phyloP scores from a whole-genome alignment of 495 filamentous ascomycete genomes.

The Beverwykella pulmonaria region DNA sequence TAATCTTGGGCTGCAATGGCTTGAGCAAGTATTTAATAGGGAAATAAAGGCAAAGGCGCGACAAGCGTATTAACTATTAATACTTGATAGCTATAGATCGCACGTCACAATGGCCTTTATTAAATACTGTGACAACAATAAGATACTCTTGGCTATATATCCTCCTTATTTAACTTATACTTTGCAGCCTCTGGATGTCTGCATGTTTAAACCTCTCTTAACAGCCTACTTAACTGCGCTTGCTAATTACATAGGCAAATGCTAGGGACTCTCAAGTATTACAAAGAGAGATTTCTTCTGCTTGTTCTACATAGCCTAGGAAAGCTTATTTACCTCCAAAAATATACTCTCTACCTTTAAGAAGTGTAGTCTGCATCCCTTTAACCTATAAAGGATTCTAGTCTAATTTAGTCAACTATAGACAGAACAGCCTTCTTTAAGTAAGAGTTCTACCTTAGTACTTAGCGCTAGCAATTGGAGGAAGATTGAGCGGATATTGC shows the following conservation, averaged over 20 bases:
- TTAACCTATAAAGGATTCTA: constrained; percentile 6
- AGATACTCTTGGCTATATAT: constrained; percentile 22
- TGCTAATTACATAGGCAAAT: constrained; percentile 2
- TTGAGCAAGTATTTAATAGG: constrained; percentile 31
- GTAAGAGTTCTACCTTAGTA: background rate
- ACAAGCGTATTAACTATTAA: constrained; percentile 18
- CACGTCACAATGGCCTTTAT: constrained; percentile 34
- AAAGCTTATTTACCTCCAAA: background rate
- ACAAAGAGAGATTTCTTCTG: constrained; percentile 15
- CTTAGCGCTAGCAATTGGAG: constrained; percentile 3
- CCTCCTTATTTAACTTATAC: constrained; percentile 34
- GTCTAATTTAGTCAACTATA: background rate
- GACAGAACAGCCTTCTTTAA: background rate
- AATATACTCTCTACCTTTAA: constrained; percentile 3
- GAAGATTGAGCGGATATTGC: too few relatives aligned
- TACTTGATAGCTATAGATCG: constrained; percentile 32
- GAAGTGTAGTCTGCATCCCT: background rate
- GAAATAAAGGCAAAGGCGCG: constrained; percentile 23
- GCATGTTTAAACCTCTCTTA: constrained; percentile 4
- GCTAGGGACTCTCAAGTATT: constrained; percentile 3
- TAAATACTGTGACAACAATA: constrained; percentile 14
- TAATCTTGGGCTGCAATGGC: constrained; percentile 14
- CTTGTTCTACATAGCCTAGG: constrained; percentile 7
- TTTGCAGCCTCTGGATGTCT: constrained; percentile 33
- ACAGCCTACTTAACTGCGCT: constrained; percentile 5